These are phyloP conservation scores for Mycena alexandri DNA, from an alignment of 768 basidiomycete genomes.

Conservation along the genomic window DNA sequence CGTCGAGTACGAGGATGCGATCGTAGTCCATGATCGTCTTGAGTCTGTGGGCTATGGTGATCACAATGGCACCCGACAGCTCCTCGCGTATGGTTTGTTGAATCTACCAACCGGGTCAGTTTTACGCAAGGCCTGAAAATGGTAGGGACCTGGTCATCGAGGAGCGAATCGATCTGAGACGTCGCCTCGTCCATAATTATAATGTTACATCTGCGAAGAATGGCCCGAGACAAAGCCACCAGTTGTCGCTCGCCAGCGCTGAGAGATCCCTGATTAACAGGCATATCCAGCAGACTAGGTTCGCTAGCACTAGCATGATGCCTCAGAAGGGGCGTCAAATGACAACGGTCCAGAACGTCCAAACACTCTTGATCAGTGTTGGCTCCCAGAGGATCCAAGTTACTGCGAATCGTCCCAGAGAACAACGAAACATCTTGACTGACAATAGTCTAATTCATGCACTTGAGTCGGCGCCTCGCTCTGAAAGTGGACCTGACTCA, in stretches of 20 bases:
- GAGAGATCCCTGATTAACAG: conserved; percentile 74
- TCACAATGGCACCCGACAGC: conserved; percentile 76
- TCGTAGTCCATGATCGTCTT: conserved; percentile 85
- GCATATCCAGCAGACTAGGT: conserved; percentile 64
- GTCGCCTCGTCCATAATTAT: conserved; percentile 86
- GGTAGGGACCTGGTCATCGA: conserved; percentile 72
- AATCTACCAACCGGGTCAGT: conserved; percentile 55
- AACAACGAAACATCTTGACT: conserved; percentile 84
- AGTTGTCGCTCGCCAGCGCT: conserved; percentile 86
- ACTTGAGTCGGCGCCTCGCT: not conserved
- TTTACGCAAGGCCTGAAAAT: not conserved
- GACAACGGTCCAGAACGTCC: conserved; percentile 75
- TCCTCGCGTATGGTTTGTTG: conserved; percentile 82
- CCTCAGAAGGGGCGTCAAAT: conserved; percentile 62
- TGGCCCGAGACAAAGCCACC: conserved; percentile 76
- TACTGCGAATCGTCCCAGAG: conserved; percentile 77
- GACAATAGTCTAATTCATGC: conserved; percentile 68
- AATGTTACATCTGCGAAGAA: conserved; percentile 72
- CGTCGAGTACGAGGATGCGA: conserved; percentile 78
- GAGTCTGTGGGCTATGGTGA: conserved; percentile 87
- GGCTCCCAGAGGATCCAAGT: conserved; percentile 76
- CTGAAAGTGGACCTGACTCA: conserved; percentile 45
- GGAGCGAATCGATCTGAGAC: conserved; percentile 76
- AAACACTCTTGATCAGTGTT: conserved; percentile 72
- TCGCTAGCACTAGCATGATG: conserved; percentile 49